Base-by-base conservation (phyloP, 164 flowering plant genomes). In the Paratinospora sagittata region DNA sequence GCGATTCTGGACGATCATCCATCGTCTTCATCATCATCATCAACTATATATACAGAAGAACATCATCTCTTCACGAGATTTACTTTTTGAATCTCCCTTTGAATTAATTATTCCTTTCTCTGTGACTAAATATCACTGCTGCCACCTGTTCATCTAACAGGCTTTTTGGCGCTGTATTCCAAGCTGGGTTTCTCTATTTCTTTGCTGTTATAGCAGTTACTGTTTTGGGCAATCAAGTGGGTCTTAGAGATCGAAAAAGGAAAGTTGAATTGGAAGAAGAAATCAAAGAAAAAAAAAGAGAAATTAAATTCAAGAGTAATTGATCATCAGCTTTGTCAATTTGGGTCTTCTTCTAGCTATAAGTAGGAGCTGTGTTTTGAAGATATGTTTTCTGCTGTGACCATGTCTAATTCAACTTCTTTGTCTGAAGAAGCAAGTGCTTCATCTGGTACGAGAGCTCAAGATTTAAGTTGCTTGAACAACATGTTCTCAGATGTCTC, bases 371-470 rank as follows among this genome's bases (percentile, higher is more conserved):
- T 73, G 73, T 75, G 75, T 67, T 67, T 74, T 52, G n/a, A 70
- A 76, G 79, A 60, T 66, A 81, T 87, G 86, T 84, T 84, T 70
- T 82, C 80, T 73, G 61, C 80, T 73, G 61, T 81, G 71, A 76
- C 83, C 72, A 79, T 90, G 81, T 90, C 91, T 49, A 88, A 83
- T 76, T 88, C 92, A 66, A 82, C 85, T 72, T 87, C 90, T 79
- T 77, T 89, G 45, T 88, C 96, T 68, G 96, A 88, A 43, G 91
- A 89, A 79, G 86, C 85, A 52, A 85, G 83, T 79, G 82, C 76
- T 74, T 85, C 87, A 76, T 85, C 91, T 69, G 77, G 81, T 64
- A 72, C 82, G 33, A 80, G 79, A 72, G 72, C 74, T 71, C 89
- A 82, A 9, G 89, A 81, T 70, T 81, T 87, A 23, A 79, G 69